phyloP scores from a whole-genome alignment of 345 rosid genomes.

The Salix dunnii region DNA sequence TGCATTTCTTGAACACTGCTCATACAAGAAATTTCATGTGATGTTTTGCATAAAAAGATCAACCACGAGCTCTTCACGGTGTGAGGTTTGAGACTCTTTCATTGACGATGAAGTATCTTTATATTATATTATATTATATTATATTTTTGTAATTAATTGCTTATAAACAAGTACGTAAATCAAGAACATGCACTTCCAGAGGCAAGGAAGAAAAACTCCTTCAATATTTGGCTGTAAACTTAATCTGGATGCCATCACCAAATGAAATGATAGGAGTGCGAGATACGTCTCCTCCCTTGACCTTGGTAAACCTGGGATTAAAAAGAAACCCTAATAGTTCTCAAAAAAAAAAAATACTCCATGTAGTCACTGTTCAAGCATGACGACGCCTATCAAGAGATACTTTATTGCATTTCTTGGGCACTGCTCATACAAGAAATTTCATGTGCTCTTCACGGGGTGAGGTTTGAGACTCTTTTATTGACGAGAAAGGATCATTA shows the following conservation, averaged over 20 bases:
- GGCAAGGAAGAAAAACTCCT: not conserved
- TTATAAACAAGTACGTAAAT: not conserved
- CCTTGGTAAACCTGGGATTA: not conserved
- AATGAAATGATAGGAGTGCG: not conserved
- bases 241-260: not conserved
- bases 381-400: too few relatives aligned
- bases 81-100: not conserved
- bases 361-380: too few relatives aligned
- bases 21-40: not conserved
- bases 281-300: not conserved
- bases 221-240: not conserved
- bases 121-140: too few relatives aligned
- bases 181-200: not conserved
- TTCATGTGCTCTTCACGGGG: not conserved
- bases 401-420: not conserved
- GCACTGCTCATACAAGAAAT: not conserved
- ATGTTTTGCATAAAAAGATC: not conserved
- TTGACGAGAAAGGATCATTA: not conserved
- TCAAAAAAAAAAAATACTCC: not conserved
- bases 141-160: too few relatives aligned
- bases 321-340: not conserved
- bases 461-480: not conserved
- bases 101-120: too few relatives aligned
- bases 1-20: not conserved
- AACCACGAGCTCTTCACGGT: not conserved